Evolutionary conservation across 805 yeast species (phyloP), one percentile per base, ranked within the genome.

Genomic region (Saturnispora galanensis): DNA sequence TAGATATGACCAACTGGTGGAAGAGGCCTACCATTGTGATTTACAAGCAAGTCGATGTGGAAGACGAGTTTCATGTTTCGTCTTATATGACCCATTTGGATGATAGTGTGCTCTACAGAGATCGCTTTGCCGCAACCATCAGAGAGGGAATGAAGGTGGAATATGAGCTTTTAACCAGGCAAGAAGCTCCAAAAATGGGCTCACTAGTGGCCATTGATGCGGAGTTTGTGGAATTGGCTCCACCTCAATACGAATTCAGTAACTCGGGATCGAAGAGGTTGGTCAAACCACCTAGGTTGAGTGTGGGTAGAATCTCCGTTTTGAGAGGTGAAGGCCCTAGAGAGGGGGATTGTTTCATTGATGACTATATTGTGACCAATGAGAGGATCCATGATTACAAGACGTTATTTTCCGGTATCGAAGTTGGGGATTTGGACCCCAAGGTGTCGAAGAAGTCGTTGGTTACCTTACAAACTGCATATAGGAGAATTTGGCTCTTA

Each of bases 401-500:
- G 51, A 94, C 99, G 0, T 77, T 79, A 10, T 93, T 74, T 54
- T 87, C 96, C 10, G 99, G 99, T n/a, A 89, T 93, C 43, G 87
- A 84, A 53, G 82, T 81, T 0, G 96, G 95, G 1, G 98, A 94
- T 62, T 68, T 93, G 49, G 86, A 87, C 57, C 84, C 90, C 1
- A 57, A 59, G 5, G 65, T 58, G 6, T 84, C 96, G 17, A 62
- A 68, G 5, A 79, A 79, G 53, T 72, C 84, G 3, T 69, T 94
- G 38, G 96, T 89, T 1, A 75, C 84, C 0, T 66, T 84, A 46
- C 90, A 84, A 55, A 80, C 86, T 0, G 86, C 95, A 1, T 93
- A 90, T 60, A 69, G 97, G 47, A 78, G 84, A 55, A 72, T 93
- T 35, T 94, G 99, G 98, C 66, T 93, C 16, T 68, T 93, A 41